Base-by-base conservation (phyloP, 1,284 basidiomycete species). In the Heliocybe sulcata region DNA sequence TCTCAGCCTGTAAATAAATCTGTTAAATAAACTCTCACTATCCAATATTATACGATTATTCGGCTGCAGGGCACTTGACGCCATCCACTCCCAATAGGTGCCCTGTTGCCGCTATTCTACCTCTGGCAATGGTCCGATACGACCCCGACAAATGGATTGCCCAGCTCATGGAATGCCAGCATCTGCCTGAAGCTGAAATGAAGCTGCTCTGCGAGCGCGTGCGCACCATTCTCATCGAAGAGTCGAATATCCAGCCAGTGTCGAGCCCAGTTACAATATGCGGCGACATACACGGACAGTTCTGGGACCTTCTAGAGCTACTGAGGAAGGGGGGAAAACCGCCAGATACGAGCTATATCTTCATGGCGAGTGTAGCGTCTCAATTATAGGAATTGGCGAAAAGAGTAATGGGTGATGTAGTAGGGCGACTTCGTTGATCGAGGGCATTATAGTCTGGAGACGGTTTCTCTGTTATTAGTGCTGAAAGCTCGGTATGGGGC, bases 351-450 rank as follows among this genome's bases (percentile, higher is more conserved):
- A 93, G 91, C 65, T 98, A 98, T 70, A 92, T 98, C 58, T 98
- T 98, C 69, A 98, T 98, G 95, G 94, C 90, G 81, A 77, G 83
- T 86, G 78, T 69, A 76, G 78, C 71, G 67, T 66, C 62, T 61
- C 59, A 61, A 52, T 50, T 31, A 23, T 48, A 38, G n/a, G 4
- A 16, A 53, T 4, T 9, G 52, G 23, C 16, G 52, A 16, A 3
- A 42, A 20, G 12, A 11, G 45, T 57, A 50, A 55, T n/a, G 8
- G 25, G 23, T 20, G 6, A 14, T 20, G 16, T 54, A 38, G 53
- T 67, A 96, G 94, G 95, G 95, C 54, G 95, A 98, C 71, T 98
- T 98, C 72, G 95, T 98, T 35, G 96, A 98, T 73, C 79, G 95
- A 58, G 96, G 96, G 11, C 94, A 97, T 69, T 98, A 98, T 68